Evolutionary conservation across 2,329 filamentous ascomycete genomes (phyloP).

Genomic region (Calonectria naviculata): DNA sequence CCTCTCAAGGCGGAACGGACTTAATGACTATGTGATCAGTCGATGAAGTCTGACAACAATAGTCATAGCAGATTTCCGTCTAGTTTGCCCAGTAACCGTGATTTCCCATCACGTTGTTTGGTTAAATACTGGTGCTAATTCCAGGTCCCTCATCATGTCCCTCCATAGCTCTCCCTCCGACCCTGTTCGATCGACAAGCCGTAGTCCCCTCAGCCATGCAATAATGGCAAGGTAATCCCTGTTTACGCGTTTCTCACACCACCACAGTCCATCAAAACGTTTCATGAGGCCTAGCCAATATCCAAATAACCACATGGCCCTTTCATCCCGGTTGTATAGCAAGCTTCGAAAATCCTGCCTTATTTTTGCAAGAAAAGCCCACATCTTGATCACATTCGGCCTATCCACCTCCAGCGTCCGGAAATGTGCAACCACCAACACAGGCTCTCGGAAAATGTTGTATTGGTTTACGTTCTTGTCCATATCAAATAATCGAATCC

Average conservation of each 20-base stretch:
- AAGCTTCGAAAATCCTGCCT: conserved; percentile 5
- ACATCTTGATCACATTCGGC: neutral
- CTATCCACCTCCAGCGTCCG: neutral
- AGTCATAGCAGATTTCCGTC: too few relatives aligned
- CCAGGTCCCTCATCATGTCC: conserved; percentile 11
- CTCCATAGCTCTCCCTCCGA: neutral
- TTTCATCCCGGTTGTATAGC: conserved; percentile 7
- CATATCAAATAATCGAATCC: neutral
- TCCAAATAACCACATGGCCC: conserved; percentile 19
- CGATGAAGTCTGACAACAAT: too few relatives aligned
- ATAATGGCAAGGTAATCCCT: conserved; percentile 8
- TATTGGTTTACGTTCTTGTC: neutral
- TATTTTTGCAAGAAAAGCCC: conserved; percentile 14
- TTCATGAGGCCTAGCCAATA: conserved; percentile 19
- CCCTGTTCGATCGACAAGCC: neutral
- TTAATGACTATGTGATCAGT: too few relatives aligned
- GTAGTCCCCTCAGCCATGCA: neutral
- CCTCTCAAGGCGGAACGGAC: too few relatives aligned
- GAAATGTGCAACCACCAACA: neutral
- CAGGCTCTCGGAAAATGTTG: neutral
- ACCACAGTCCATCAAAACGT: conserved; percentile 14
- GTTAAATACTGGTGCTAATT: neutral
- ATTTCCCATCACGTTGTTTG: neutral
- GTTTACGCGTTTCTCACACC: conserved; percentile 8
- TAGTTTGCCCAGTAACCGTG: too few relatives aligned